Base-by-base conservation (phyloP, 129 eudicot species). In the Ambrosia trifida region DNA sequence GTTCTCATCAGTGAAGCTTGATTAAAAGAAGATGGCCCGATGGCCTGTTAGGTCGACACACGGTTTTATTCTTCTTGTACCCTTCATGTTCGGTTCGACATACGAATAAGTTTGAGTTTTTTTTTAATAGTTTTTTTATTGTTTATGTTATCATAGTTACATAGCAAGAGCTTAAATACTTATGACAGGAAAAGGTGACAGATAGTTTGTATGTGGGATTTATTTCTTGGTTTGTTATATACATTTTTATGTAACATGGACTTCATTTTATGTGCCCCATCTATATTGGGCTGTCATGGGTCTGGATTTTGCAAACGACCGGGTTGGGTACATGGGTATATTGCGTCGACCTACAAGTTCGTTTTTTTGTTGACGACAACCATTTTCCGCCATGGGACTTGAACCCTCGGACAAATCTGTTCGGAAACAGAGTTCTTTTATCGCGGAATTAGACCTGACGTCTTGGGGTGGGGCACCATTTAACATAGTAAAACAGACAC, bases 1-100 rank as follows among this genome's bases (percentile, higher is more conserved):
- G 74, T 81, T 81, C 81, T 81, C 81, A 0, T 81, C 84, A 10
- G 84, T 81, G 51, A 81, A 81, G 71, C 73, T 81, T 49, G 84
- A 81, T 51, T 81, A 47, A 80, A 75, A 31, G 69, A 33, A 17
- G 65, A 16, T 32, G 44, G 44, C 44, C 10, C 44, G 9, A 1
- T 7, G 18, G 19, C 13, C 12, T 4, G 30, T 7, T 52, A 52
- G 58, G 58, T 17, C 12, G 12, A 52, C 60, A 53, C 60, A 3
- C 60, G 60, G 32, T 53, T 53, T 18, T 53, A 53, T 51, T 51
- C 28, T 16, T 51, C 28, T 0, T 51, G 57, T 19, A 19, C 13
- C 4, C 1, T 13, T 53, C 32, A 18, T 4, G 60, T 19, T 18
- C 32, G 14, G 60, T 53, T 53, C 4, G 9, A 20, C 18, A 53